A percentile compares a stretch with the other conserved stretches of the same genome.
Conservation (phyloP, 2,329 filamentous ascomycete genomes). For the Dactylellina drechsleri region DNA sequence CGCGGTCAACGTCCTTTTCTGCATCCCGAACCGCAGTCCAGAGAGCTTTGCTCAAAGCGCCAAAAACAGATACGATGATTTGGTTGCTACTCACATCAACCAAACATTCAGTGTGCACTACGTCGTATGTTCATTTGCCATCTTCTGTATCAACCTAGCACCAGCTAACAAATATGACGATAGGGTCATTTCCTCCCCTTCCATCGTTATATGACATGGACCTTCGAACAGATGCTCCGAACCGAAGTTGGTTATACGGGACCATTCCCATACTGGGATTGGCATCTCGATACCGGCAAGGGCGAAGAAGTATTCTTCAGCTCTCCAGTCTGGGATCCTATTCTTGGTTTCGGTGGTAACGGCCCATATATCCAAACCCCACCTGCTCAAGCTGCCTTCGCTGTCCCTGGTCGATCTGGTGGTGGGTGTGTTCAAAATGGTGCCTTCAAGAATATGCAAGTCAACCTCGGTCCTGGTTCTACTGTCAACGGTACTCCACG, state of each 20-base stretch:
- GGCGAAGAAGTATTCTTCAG: slow-evolving; percentile 59
- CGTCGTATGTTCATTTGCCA: slow-evolving; percentile 56
- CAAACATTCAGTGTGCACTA: slow-evolving; percentile 61
- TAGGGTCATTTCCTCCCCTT: slow-evolving; percentile 62
- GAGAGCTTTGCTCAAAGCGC: slow-evolving; percentile 59
- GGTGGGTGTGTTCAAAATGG: slow-evolving; percentile 61
- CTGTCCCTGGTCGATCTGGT: slow-evolving; percentile 59
- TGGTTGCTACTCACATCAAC: slow-evolving; percentile 62
- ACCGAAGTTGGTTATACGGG: slow-evolving; percentile 64
- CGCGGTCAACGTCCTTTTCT: slow-evolving; percentile 61
- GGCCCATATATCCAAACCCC: slow-evolving; percentile 21
- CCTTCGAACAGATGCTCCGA: slow-evolving; percentile 63
- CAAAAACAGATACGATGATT: slow-evolving; percentile 62
- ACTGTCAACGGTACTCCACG: slow-evolving; percentile 2
- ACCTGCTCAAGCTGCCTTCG: slow-evolving; percentile 53
- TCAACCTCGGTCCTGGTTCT: slow-evolving; percentile 60
- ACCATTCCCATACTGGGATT: slow-evolving; percentile 62
- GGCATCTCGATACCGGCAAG: slow-evolving; percentile 60
- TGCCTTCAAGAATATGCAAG: slow-evolving; percentile 60
- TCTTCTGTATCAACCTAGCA: background rate
- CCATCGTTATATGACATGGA: slow-evolving; percentile 64
- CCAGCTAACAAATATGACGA: slow-evolving; percentile 1
- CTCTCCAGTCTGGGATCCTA: slow-evolving; percentile 66
- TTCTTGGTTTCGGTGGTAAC: slow-evolving; percentile 62
- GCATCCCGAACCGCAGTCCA: slow-evolving; percentile 58